These are phyloP conservation scores for Thuidium tamariscinum DNA, from an alignment of 225 moss, liverwort and hornwort genomes.

Conservation along the genomic window DNA sequence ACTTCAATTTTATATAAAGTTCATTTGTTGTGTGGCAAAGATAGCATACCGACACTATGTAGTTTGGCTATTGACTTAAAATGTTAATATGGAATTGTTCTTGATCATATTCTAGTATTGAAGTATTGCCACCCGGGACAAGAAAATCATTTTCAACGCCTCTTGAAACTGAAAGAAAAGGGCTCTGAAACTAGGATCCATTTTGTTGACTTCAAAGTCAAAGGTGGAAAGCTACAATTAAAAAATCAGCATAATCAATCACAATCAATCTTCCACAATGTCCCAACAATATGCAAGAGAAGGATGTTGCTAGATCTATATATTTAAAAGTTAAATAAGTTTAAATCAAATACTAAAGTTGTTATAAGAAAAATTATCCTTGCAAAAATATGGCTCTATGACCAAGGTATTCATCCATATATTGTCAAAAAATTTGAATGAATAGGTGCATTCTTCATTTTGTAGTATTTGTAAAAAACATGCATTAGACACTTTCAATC, in stretches of 20 bases:
- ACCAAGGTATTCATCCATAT: no score
- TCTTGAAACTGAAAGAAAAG: background rate
- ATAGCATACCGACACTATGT: background rate
- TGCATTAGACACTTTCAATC: background rate
- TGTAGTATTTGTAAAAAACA: accelerated
- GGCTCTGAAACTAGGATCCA: background rate
- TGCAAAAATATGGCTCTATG: accelerated
- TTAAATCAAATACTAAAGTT: no score
- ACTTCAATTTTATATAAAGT: background rate
- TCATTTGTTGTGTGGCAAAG: background rate
- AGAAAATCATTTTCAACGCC: constrained; percentile 4
- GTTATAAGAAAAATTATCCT: background rate
- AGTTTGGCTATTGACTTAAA: accelerated
- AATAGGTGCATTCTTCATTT: background rate
- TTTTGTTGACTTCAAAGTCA: background rate
- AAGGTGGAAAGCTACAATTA: background rate
- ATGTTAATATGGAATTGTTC: background rate
- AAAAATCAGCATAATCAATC: background rate
- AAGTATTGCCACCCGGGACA: constrained; percentile 13
- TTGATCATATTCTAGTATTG: constrained; percentile 7
- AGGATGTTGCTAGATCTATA: background rate
- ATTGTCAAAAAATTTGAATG: no score
- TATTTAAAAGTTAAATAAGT: background rate
- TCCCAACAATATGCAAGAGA: constrained; percentile 12
- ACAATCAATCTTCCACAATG: background rate